Percentiles rank a stretch among this genome's conserved stretches.
Evolutionary conservation across 805 yeast genomes (phyloP).

Genomic region (Priceomyces carsonii): DNA sequence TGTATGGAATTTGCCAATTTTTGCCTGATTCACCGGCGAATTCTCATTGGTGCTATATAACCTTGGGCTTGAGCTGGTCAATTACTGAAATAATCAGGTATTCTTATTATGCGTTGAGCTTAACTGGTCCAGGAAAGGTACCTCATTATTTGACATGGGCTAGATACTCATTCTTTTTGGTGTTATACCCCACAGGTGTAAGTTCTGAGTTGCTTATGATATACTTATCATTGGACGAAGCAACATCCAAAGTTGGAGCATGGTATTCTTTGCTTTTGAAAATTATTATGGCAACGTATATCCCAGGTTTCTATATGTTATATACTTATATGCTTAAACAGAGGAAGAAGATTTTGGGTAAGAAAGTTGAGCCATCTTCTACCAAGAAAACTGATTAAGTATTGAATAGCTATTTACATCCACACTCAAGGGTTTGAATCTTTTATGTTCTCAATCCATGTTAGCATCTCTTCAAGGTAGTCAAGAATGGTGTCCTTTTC

Average conservation of each 20-base stretch:
- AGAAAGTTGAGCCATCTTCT: slow-evolving; percentile 4
- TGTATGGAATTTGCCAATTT: slow-evolving; percentile 75
- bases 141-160: slow-evolving; percentile 64
- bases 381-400: slow-evolving; percentile 2
- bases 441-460: slow-evolving; percentile 28
- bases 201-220: slow-evolving; percentile 75
- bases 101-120: slow-evolving; percentile 76
- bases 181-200: slow-evolving; percentile 92
- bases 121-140: slow-evolving; percentile 50
- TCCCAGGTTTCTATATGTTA: slow-evolving; percentile 84
- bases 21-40: slow-evolving; percentile 74
- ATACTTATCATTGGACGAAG: slow-evolving; percentile 69
- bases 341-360: slow-evolving; percentile 72
- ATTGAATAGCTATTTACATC: slow-evolving; percentile 3
- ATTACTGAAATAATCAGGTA: slow-evolving; percentile 90
- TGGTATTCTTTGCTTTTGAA: slow-evolving; percentile 58
- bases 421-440: slow-evolving; percentile 1
- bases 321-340: slow-evolving; percentile 88
- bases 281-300: slow-evolving; percentile 61
- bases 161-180: slow-evolving; percentile 80
- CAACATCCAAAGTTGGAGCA: slow-evolving; percentile 50
- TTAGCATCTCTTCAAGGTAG: slow-evolving; percentile 29
- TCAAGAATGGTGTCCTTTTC: slow-evolving; percentile 33
- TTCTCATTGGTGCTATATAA: slow-evolving; percentile 56
- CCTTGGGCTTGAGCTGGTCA: slow-evolving; percentile 86